phyloP scores from a whole-genome alignment of 164 flowering plant genomes.

The Euptelea pleiosperma region DNA sequence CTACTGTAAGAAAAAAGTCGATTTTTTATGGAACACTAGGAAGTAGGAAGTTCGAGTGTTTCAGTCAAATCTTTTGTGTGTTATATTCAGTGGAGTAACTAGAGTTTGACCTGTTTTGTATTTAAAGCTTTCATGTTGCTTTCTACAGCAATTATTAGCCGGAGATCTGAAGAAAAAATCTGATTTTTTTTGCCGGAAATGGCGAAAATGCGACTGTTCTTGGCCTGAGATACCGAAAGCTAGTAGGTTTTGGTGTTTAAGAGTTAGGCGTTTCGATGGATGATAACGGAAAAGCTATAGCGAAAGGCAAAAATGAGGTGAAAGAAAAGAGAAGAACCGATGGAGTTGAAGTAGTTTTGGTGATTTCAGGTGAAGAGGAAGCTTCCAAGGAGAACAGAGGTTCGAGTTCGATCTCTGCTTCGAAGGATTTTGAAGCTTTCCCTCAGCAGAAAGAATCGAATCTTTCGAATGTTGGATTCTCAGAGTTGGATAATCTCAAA shows the following conservation, averaged over 20 bases:
- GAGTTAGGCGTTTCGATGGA: conserved; percentile 19
- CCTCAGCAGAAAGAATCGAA: conserved; percentile 2
- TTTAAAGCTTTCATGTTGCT: too few relatives aligned
- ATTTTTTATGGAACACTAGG: too few relatives aligned
- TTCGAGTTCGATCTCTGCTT: background rate
- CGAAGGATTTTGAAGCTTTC: conserved; percentile 12
- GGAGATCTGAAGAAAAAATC: too few relatives aligned
- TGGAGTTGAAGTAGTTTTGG: conserved; percentile 30
- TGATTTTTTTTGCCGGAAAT: background rate
- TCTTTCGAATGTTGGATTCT: background rate
- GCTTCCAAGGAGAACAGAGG: conserved; percentile 9
- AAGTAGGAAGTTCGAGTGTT: too few relatives aligned
- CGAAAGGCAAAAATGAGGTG: conserved; percentile 1
- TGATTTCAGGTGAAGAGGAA: conserved; percentile 27
- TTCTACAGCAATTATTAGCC: background rate
- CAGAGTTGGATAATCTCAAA: conserved; percentile 5
- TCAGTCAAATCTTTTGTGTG: too few relatives aligned
- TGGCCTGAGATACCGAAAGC: background rate
- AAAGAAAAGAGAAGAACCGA: background rate
- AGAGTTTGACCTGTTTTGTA: too few relatives aligned
- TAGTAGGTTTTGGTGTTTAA: background rate
- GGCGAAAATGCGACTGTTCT: background rate
- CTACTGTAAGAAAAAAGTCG: too few relatives aligned
- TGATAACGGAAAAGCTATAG: background rate
- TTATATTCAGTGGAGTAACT: too few relatives aligned